Evolutionary conservation across 2,329 filamentous ascomycete species (phyloP).

Genomic region (Aspergillus udagawae): DNA sequence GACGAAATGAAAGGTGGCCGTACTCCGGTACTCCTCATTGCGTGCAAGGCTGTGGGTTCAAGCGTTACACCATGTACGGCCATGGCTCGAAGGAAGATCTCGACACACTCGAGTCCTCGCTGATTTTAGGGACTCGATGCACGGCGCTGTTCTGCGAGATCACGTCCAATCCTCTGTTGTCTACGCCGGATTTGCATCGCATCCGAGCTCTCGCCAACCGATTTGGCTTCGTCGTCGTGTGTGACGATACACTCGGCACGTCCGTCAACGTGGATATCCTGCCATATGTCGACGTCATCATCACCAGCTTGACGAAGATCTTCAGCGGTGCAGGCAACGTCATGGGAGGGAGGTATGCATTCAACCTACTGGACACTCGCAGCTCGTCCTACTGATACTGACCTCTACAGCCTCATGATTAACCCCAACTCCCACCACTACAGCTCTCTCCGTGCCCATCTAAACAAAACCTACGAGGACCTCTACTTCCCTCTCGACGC

Average conservation of each 20-base stretch:
- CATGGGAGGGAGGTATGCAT: conserved; percentile 10
- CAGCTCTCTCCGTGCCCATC: no score
- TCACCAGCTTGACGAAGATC: conserved; percentile 14
- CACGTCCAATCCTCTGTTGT: conserved; percentile 8
- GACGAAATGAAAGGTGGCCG: neutral
- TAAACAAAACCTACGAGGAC: conserved; percentile 3
- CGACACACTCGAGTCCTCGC: conserved; percentile 3
- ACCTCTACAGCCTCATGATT: conserved; percentile 1
- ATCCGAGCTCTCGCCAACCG: conserved; percentile 6
- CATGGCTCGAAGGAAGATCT: conserved; percentile 6
- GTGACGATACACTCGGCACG: conserved; percentile 13
- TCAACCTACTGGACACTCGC: neutral
- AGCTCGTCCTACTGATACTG: neutral
- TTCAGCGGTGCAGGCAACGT: conserved; percentile 14
- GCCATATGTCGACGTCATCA: conserved; percentile 10
- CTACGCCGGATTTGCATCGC: conserved; percentile 9
- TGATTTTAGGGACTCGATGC: conserved; percentile 1
- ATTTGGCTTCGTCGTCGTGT: conserved; percentile 8
- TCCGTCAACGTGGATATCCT: conserved; percentile 11
- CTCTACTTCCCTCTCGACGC: conserved; percentile 19
- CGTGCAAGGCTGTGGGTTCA: conserved; percentile 2
- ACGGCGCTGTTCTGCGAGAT: conserved; percentile 9
- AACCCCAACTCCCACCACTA: no score
- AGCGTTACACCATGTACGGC: conserved; percentile 2
- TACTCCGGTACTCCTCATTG: conserved; percentile 3